Base-by-base conservation (phyloP, 2,329 filamentous ascomycete genomes). In the Aspergillus sp. region DNA sequence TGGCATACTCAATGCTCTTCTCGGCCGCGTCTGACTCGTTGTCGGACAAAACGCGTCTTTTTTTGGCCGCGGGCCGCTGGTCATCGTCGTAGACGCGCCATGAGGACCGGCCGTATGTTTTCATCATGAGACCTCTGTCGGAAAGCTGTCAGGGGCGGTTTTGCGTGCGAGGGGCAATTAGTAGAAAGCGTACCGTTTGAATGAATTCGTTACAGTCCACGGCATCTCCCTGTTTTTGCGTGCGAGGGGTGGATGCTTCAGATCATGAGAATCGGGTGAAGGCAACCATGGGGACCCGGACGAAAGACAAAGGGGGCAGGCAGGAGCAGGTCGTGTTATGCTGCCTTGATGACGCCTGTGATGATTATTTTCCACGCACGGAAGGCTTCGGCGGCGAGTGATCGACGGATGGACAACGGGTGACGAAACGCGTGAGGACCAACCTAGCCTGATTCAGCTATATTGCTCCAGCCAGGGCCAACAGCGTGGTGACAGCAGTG, bases 151-250 rank as follows among this genome's bases (percentile, higher is more conserved):
- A 46, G 52, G 51, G 55, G 54, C 44, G 37, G 50, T 30, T 30
- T 30, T 30, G 27, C 34, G 42, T 20, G 34, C 19, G 27, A 51
- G 22, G 50, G 37, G 51, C n/a, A 57, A 56, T 33, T 19, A 46
- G 39, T 34, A n/a, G 30, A 24, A 49, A 9, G 59, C 64, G 30
- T 74, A 79, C 78, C 78, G 75, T 72, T 79, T 80, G 65, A 79
- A 79, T 64, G 77, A 79, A 70, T 80, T 80, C 64, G 78, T 79
- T 66, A 80, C 77, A 65, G 77, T 79, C 72, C 77, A 80, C 65
- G 78, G 78, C 75, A 76, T 77, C 68, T 76, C 75, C 71, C 68
- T 70, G 60, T 63, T 52, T 62, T 57, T 51, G 34, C 27, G 34
- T 37, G 34, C 50, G 37, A 9, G 42, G 50, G 15, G 50, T 41